Percentiles rank a stretch among this genome's conserved stretches.
These are phyloP conservation scores for Scopulariopsis brevicaulis DNA, from an alignment of 2,329 filamentous ascomycete genomes.

Conservation along the genomic window DNA sequence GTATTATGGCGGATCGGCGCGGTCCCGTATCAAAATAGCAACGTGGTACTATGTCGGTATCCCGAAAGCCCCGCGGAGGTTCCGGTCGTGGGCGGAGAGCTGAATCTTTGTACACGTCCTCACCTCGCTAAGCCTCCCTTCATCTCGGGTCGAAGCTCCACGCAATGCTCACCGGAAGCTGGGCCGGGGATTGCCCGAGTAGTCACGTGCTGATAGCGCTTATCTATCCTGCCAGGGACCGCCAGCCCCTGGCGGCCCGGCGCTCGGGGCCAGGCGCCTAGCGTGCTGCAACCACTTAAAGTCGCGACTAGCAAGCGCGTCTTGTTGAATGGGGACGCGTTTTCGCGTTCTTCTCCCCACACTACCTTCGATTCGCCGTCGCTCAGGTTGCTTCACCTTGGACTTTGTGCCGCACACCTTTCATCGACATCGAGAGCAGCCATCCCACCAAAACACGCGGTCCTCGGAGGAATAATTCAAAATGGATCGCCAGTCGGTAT, in stretches of 20 bases:
- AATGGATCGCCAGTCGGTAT: conserved; percentile 86
- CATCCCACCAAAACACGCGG: neutral
- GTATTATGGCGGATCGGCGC: neutral
- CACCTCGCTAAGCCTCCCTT: conserved; percentile 2
- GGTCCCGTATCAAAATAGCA: neutral
- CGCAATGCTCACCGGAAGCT: neutral
- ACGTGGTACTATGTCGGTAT: neutral
- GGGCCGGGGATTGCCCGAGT: conserved; percentile 9
- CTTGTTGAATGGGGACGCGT: conserved; percentile 7
- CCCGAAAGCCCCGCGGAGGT: neutral
- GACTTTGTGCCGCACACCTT: neutral
- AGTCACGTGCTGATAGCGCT: conserved; percentile 12
- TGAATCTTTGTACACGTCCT: neutral
- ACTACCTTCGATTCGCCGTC: neutral
- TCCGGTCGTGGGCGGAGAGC: neutral
- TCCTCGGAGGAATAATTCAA: neutral
- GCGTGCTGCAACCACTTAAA: conserved; percentile 18
- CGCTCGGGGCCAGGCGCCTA: conserved; percentile 1
- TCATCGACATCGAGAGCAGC: neutral
- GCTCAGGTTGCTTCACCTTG: conserved; percentile 3
- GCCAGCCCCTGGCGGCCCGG: neutral
- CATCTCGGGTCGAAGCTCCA: neutral
- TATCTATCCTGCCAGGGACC: neutral
- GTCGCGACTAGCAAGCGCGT: conserved; percentile 13
- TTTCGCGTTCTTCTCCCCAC: conserved; percentile 6